phyloP scores from a whole-genome alignment of 1,139 yeast species.

The Magnusiomyces fungicola region DNA sequence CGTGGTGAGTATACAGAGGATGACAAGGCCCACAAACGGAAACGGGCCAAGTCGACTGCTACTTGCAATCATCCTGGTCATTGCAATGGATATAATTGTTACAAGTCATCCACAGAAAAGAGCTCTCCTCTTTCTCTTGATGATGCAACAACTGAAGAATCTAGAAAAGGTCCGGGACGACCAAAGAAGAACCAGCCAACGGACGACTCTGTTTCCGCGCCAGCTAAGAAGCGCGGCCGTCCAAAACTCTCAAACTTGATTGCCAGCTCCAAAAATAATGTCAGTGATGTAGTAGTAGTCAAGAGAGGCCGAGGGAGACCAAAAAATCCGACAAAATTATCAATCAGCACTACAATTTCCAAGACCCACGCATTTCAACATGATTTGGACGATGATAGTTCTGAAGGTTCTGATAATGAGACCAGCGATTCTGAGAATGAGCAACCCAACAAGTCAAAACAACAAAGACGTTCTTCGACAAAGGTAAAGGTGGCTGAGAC shows the following conservation, averaged over 20 bases:
- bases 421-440: neutral
- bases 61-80: neutral
- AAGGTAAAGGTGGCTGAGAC: neutral
- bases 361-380: neutral
- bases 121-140: no score
- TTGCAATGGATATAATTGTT: neutral
- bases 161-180: neutral
- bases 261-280: no score
- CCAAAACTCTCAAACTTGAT: no score
- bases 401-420: neutral
- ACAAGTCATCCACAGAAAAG: no score
- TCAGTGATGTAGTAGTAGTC: no score
- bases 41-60: neutral
- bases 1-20: conserved; percentile 13
- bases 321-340: neutral
- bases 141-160: neutral
- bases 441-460: neutral
- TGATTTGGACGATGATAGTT: neutral
- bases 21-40: neutral
- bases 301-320: neutral
- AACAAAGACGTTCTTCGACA: neutral
- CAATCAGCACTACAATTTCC: neutral
- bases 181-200: neutral
- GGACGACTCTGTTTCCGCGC: no score
- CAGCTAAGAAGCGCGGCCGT: no score